Evolutionary conservation across 129 eudicot genomes (phyloP).

Genomic region (Calendula officinalis): DNA sequence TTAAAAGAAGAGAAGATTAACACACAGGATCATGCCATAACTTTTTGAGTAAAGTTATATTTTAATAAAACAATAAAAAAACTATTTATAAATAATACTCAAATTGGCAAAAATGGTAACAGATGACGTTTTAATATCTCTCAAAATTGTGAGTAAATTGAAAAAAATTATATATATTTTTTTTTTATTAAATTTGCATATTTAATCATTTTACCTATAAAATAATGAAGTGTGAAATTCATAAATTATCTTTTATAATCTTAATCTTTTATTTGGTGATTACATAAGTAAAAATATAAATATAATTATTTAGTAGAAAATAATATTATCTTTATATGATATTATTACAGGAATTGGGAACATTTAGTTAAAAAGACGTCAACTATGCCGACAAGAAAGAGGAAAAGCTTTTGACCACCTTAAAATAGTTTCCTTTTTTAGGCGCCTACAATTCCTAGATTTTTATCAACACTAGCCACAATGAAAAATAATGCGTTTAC

Average conservation of each 20-base stretch:
- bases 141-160: no score
- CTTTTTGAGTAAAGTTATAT: conserved; percentile 14
- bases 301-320: no score
- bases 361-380: conserved; percentile 10
- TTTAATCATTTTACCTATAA: no score
- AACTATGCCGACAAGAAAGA: not conserved
- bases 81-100: not conserved
- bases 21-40: conserved; percentile 8
- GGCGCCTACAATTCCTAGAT: conserved; percentile 5
- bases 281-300: no score
- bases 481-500: not conserved
- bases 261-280: no score
- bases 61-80: not conserved
- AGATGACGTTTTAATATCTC: not conserved
- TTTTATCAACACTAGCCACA: conserved; percentile 5
- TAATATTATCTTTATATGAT: no score
- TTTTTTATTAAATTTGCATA: no score
- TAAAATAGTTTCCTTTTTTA: conserved; percentile 2
- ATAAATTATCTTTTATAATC: no score
- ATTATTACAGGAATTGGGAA: not conserved
- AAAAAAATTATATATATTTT: no score
- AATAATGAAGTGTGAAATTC: no score
- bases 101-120: no score
- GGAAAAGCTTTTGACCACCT: conserved; percentile 14
- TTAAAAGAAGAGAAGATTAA: conserved; percentile 13